These are phyloP conservation scores for Glutinoglossum americanum DNA, from an alignment of 495 filamentous ascomycete genomes.

Conservation along the genomic window DNA sequence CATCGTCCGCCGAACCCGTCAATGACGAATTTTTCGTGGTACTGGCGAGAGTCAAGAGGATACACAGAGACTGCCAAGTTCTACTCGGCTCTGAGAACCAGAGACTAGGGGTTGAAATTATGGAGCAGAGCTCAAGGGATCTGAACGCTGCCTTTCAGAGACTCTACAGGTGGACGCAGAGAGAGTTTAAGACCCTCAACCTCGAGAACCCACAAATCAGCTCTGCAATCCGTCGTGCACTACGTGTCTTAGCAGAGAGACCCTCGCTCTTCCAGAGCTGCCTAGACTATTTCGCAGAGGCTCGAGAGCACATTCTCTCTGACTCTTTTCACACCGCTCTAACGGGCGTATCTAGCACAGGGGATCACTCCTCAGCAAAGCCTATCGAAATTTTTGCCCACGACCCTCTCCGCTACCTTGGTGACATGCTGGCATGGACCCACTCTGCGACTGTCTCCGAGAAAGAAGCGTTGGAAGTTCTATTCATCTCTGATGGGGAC, in stretches of 20 bases:
- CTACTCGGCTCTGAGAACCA: slow-evolving; percentile 82
- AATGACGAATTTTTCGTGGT: slow-evolving; percentile 69
- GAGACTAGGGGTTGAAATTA: slow-evolving; percentile 62
- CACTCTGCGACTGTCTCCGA: slow-evolving; percentile 90
- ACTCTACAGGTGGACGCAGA: slow-evolving; percentile 82
- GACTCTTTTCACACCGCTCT: slow-evolving; percentile 82
- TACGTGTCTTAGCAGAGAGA: slow-evolving; percentile 74
- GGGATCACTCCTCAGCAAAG: slow-evolving; percentile 38
- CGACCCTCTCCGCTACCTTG: slow-evolving; percentile 78
- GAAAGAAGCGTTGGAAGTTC: slow-evolving; percentile 70
- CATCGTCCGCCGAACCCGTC: slow-evolving; percentile 54
- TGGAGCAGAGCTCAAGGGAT: slow-evolving; percentile 69
- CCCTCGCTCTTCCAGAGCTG: slow-evolving; percentile 85
- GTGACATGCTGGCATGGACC: slow-evolving; percentile 95
- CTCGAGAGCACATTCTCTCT: slow-evolving; percentile 66
- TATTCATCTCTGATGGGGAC: slow-evolving; percentile 84
- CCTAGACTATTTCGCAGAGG: slow-evolving; percentile 81
- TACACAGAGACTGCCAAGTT: slow-evolving; percentile 71
- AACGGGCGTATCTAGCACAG: slow-evolving; percentile 41
- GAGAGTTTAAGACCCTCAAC: slow-evolving; percentile 79
- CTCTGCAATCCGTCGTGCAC: slow-evolving; percentile 58
- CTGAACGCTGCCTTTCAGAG: slow-evolving; percentile 91
- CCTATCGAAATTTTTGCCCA: slow-evolving; percentile 89
- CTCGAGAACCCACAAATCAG: slow-evolving; percentile 89
- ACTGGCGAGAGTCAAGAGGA: slow-evolving; percentile 63